A percentile compares a stretch with the other conserved stretches of the same genome.
Evolutionary conservation across 345 rosid genomes (phyloP).

Genomic region (Carallia pectinifolia): DNA sequence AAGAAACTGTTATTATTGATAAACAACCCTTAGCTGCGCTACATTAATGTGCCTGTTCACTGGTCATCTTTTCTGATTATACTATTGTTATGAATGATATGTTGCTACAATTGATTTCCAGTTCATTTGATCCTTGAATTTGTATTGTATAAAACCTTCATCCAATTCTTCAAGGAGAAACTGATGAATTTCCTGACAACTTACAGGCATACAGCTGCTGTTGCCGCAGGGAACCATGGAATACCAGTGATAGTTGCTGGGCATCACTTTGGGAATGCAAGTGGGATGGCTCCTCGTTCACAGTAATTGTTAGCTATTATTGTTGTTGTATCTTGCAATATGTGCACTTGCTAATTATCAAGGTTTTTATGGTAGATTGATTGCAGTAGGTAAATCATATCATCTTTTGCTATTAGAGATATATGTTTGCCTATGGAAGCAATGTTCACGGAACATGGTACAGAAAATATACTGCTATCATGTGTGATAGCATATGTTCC

Average conservation of each 20-base stretch:
- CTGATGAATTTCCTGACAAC: slow-evolving; percentile 25
- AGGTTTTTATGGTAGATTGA: slow-evolving; percentile 7
- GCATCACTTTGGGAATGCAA: slow-evolving; percentile 88
- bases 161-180: background rate
- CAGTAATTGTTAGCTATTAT: slow-evolving; percentile 52
- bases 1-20: background rate
- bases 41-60: background rate
- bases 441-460: background rate
- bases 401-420: background rate
- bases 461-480: background rate
- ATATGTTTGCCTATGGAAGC: background rate
- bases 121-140: background rate
- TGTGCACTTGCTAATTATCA: background rate
- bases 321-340: background rate
- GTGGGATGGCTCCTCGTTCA: slow-evolving; percentile 98
- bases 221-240: slow-evolving; percentile 98
- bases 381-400: background rate
- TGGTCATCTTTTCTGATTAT: too few relatives aligned
- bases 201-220: slow-evolving; percentile 90
- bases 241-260: slow-evolving; percentile 80
- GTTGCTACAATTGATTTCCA: background rate
- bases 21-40: background rate
- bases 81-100: background rate
- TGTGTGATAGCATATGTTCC: background rate
- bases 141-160: background rate